Conservation (phyloP, 2,329 filamentous ascomycete species). For the Aureobasidium pullulans region DNA sequence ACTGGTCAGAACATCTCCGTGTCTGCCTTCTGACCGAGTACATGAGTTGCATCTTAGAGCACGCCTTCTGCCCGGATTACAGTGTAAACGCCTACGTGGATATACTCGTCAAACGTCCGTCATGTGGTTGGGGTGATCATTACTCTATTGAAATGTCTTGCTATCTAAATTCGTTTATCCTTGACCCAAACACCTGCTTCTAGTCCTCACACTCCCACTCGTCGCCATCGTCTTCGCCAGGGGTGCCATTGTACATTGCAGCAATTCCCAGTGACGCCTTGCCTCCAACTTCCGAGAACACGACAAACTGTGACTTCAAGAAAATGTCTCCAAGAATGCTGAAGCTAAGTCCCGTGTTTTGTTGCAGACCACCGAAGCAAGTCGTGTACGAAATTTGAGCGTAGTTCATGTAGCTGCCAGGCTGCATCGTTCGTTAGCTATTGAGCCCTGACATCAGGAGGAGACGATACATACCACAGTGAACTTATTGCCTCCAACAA, state of each 20-base stretch:
- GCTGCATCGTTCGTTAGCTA: not conserved
- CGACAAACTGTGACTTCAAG: slow-evolving; percentile 65
- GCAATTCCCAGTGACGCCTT: slow-evolving; percentile 14
- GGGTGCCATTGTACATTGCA: slow-evolving; percentile 15
- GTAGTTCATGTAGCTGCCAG: slow-evolving; percentile 40
- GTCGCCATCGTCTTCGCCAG: slow-evolving; percentile 21
- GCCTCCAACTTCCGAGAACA: slow-evolving; percentile 43
- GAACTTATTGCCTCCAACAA: slow-evolving; percentile 41
- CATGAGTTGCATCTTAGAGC: no score
- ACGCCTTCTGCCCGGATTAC: not conserved
- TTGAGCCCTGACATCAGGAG: not conserved
- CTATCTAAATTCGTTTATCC: not conserved
- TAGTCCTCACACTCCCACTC: slow-evolving; percentile 10
- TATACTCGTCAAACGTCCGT: not conserved
- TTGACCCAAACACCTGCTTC: not conserved
- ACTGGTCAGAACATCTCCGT: no score
- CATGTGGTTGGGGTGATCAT: not conserved
- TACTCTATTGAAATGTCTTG: slow-evolving; percentile 7
- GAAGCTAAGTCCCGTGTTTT: slow-evolving; percentile 44
- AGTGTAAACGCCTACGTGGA: not conserved
- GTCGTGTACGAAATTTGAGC: slow-evolving; percentile 42
- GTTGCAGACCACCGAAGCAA: slow-evolving; percentile 61
- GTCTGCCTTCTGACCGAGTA: no score
- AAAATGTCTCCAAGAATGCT: slow-evolving; percentile 69
- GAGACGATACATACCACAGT: slow-evolving; percentile 11